These are phyloP conservation scores for Cercophora sp. DNA, from an alignment of 495 filamentous ascomycete species.

Conservation along the genomic window DNA sequence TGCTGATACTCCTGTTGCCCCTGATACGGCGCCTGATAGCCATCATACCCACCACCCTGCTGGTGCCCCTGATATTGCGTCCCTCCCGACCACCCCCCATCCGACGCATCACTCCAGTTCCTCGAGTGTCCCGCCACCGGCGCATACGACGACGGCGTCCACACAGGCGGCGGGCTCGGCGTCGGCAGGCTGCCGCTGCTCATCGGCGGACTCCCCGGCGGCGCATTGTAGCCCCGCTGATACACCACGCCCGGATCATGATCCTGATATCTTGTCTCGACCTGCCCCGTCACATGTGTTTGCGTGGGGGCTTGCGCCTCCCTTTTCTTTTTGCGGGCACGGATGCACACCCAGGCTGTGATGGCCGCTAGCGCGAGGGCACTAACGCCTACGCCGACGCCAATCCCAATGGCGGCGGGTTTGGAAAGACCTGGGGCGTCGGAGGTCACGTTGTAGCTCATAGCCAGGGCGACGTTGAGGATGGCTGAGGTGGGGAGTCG, in stretches of 20 bases:
- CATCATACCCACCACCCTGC: background rate
- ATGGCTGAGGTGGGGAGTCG: slow-evolving; percentile 21
- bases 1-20: background rate
- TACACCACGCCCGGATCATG: background rate
- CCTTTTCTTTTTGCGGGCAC: slow-evolving; percentile 13
- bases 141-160: background rate
- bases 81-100: background rate
- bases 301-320: background rate
- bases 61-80: background rate
- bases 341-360: slow-evolving; percentile 2
- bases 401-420: slow-evolving; percentile 20
- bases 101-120: background rate
- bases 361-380: slow-evolving; percentile 1
- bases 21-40: background rate
- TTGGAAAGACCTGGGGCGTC: slow-evolving; percentile 11
- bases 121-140: background rate
- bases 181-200: too few relatives aligned
- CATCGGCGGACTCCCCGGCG: background rate
- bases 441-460: slow-evolving; percentile 18
- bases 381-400: slow-evolving; percentile 10
- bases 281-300: background rate
- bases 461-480: slow-evolving; percentile 24
- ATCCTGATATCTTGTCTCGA: background rate
- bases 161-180: background rate
- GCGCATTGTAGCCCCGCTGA: background rate